These are phyloP conservation scores for Nemania sp. DNA, from an alignment of 2,329 filamentous ascomycete genomes.

Conservation along the genomic window DNA sequence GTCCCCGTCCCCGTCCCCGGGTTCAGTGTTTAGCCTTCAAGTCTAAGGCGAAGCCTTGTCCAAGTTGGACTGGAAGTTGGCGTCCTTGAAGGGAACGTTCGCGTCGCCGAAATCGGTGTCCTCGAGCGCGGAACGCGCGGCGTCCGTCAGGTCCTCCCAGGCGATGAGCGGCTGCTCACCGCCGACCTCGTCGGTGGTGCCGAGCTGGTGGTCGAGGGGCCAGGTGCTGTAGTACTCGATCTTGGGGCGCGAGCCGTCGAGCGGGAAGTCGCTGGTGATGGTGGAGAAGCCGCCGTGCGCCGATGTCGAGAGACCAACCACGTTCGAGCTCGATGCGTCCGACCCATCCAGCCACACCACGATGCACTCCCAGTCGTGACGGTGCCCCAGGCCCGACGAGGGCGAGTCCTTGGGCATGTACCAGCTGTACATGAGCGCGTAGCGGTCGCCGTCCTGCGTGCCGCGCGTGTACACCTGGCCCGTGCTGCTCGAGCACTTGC, in stretches of 20 bases:
- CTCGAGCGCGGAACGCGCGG: slow-evolving; percentile 42
- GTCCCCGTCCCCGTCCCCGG: no score
- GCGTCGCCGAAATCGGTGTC: slow-evolving; percentile 47
- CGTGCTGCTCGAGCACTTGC: slow-evolving; percentile 37
- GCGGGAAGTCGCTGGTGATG: slow-evolving; percentile 31
- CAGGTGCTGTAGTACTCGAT: slow-evolving; percentile 41
- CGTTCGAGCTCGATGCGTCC: slow-evolving; percentile 31
- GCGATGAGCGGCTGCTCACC: slow-evolving; percentile 47
- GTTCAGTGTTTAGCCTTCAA: no score
- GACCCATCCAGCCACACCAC: slow-evolving; percentile 42
- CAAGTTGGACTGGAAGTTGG: slow-evolving; percentile 32
- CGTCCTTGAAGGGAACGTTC: slow-evolving; percentile 46
- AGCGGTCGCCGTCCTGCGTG: slow-evolving; percentile 34
- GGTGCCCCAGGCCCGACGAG: slow-evolving; percentile 42
- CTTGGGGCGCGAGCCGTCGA: slow-evolving; percentile 38
- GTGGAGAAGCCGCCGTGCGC: slow-evolving; percentile 41
- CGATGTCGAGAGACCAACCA: slow-evolving; percentile 41
- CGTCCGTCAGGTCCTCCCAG: slow-evolving; percentile 45
- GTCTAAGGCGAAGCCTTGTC: slow-evolving; percentile 26
- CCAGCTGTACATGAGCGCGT: slow-evolving; percentile 43
- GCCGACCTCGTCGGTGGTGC: slow-evolving; percentile 42
- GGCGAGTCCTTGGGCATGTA: slow-evolving; percentile 50
- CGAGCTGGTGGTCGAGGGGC: slow-evolving; percentile 44
- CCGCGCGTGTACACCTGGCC: slow-evolving; percentile 44
- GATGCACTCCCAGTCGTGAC: slow-evolving; percentile 45